Conservation (phyloP, 164 flowering plant species). For the Berberis thunbergii region DNA sequence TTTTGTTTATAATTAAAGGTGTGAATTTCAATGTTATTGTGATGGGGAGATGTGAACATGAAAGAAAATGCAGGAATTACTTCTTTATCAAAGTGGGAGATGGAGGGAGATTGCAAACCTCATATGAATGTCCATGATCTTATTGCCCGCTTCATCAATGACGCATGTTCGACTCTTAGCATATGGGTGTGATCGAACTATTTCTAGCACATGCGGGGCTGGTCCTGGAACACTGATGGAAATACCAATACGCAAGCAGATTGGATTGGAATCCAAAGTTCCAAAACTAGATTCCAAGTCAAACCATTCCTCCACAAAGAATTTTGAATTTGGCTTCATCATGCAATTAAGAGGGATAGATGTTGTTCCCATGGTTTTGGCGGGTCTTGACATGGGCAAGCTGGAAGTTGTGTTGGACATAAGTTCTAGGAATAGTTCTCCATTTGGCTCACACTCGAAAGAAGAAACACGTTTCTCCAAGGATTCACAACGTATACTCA, state of each 20-base stretch:
- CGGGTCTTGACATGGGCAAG: slow-evolving; percentile 23
- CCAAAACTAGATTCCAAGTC: slow-evolving; percentile 44
- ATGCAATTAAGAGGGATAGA: slow-evolving; percentile 49
- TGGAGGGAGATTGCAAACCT: no score
- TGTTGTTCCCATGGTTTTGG: slow-evolving; percentile 45
- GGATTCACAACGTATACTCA: slow-evolving; percentile 50
- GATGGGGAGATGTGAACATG: no score
- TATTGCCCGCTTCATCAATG: no score
- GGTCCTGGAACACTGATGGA: slow-evolving; percentile 56
- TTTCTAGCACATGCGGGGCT: slow-evolving; percentile 41
- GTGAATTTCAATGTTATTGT: no score
- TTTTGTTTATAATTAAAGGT: no score
- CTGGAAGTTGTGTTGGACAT: slow-evolving; percentile 32
- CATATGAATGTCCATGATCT: no score
- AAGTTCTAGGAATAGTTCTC: slow-evolving; percentile 64
- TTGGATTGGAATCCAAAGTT: slow-evolving; percentile 34
- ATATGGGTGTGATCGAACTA: slow-evolving; percentile 37
- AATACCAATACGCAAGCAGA: slow-evolving; percentile 49
- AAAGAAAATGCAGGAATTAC: no score
- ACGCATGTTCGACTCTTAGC: no score
- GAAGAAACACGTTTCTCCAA: slow-evolving; percentile 57
- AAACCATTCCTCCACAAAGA: slow-evolving; percentile 66
- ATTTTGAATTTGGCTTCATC: slow-evolving; percentile 32
- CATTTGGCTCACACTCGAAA: slow-evolving; percentile 75
- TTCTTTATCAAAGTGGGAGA: no score